These are phyloP conservation scores for Veloporphyrellus conicus DNA, from an alignment of 1,284 basidiomycete genomes.

Conservation along the genomic window DNA sequence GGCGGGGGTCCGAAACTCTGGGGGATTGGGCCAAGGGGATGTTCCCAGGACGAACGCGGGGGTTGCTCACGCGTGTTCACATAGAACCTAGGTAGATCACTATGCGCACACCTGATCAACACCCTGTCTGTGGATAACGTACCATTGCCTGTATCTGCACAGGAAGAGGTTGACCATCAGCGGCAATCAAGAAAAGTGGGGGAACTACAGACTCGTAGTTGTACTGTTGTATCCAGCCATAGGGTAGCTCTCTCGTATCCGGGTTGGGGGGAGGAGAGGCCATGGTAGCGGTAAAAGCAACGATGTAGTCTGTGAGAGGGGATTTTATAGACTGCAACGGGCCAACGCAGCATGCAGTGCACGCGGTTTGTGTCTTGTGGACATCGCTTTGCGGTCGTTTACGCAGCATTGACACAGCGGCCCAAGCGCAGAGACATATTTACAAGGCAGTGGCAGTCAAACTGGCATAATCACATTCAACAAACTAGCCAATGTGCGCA, in stretches of 20 bases:
- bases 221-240: constrained; percentile 67
- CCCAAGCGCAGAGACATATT: constrained; percentile 15
- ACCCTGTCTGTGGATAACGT: constrained; percentile 21
- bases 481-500: constrained; percentile 2
- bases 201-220: constrained; percentile 55
- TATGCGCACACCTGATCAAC: background rate
- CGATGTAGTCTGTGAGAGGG: constrained; percentile 4
- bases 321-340: constrained; percentile 27
- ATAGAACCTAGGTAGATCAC: constrained; percentile 54
- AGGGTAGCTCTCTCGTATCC: constrained; percentile 59
- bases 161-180: constrained; percentile 21
- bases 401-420: constrained; percentile 21
- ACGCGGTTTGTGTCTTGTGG: constrained; percentile 24
- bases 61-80: constrained; percentile 59
- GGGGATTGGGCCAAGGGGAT: constrained; percentile 51
- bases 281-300: constrained; percentile 21
- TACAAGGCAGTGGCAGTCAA: constrained; percentile 11
- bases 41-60: constrained; percentile 61
- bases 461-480: constrained; percentile 1
- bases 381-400: constrained; percentile 36
- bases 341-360: constrained; percentile 20
- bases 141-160: constrained; percentile 66
- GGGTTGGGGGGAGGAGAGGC: constrained; percentile 56
- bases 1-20: constrained; percentile 43
- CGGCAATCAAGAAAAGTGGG: constrained; percentile 10